Evolutionary conservation across 1,139 yeast genomes (phyloP), one percentile per base, ranked within the genome.

Genomic region (Saccharomyces hybrid): DNA sequence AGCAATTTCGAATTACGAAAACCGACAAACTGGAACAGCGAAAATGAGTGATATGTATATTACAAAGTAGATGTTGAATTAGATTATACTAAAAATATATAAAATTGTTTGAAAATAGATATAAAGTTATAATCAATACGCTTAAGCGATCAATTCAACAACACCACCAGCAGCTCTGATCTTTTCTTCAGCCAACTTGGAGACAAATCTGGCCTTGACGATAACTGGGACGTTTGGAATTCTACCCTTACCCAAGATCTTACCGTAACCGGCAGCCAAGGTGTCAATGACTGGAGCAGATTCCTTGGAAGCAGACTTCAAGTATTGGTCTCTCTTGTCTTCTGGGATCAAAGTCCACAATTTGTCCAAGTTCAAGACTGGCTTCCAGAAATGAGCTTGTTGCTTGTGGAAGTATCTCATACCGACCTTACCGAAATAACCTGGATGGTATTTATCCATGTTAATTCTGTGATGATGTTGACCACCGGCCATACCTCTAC

Each of bases 401-500:
- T 90, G 96, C 80, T 87, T 85, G 91, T 90, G 98, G 96, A 88
- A 95, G 87, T 88, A 87, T 88, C 99, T 90, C 98, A 93, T 93
- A 91, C 99, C 99, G 77, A 95, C 98, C 84, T 95, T 95, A 88
- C 99, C 99, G 81, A 95, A 95, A 95, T 95, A 95, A 90, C 99
- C 99, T 74, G 99, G 99, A 80, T 95, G 99, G 96, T 88, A 95
- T 81, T 91, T 93, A 79, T 93, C 99, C 83, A 93, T 81, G 85
- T 90, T 90, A 78, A 93, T 90, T 88, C 98, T 90, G 96, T 95
- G 99, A 82, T 93, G 99, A 80, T 89, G 97, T 82, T 84, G 95
- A 88, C 99, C 99, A 91, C 99, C 99, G 78, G 99, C 99, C 95
- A 83, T 93, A 93, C 99, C 99, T 83, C 99, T 93, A 84, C 99